These are phyloP conservation scores for Cercospora sojina DNA, from an alignment of 2,329 filamentous ascomycete species.

Conservation along the genomic window DNA sequence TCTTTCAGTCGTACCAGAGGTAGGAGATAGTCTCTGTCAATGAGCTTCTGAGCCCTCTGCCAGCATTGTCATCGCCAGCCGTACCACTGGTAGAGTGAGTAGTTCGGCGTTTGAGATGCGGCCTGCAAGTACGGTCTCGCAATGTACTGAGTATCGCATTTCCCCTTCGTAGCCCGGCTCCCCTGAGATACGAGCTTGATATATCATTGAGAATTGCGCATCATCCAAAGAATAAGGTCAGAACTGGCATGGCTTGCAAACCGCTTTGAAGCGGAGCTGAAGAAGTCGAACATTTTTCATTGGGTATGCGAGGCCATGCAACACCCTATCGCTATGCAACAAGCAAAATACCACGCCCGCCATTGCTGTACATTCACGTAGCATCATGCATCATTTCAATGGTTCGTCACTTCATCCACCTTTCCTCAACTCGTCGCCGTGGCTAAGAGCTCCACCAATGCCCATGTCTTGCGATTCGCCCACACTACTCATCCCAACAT, in stretches of 20 bases:
- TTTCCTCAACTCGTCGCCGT: conserved; percentile 15
- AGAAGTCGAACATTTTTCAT: background rate
- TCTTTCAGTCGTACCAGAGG: background rate
- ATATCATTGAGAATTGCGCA: background rate
- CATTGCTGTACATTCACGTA: background rate
- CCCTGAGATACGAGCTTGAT: background rate
- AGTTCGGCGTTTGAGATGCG: background rate
- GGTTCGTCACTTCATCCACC: background rate
- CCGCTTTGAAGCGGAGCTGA: background rate
- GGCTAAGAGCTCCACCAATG: conserved; percentile 14
- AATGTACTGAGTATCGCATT: no score
- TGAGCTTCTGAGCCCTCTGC: no score
- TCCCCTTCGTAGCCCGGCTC: background rate
- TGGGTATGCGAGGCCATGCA: background rate
- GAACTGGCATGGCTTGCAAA: background rate
- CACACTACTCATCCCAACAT: conserved; percentile 19
- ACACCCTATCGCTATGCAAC: conserved; percentile 1
- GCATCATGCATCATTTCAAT: background rate
- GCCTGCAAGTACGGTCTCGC: no score
- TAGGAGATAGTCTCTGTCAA: background rate
- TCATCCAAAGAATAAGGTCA: background rate
- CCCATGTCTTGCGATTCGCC: conserved; percentile 20
- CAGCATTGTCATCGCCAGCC: background rate
- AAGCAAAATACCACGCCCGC: background rate
- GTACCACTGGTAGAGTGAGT: background rate